A percentile compares a stretch with the other conserved stretches of the same genome.
These are phyloP conservation scores for Scedosporium minutisporum DNA, from an alignment of 2,329 filamentous ascomycete genomes.

Conservation along the genomic window DNA sequence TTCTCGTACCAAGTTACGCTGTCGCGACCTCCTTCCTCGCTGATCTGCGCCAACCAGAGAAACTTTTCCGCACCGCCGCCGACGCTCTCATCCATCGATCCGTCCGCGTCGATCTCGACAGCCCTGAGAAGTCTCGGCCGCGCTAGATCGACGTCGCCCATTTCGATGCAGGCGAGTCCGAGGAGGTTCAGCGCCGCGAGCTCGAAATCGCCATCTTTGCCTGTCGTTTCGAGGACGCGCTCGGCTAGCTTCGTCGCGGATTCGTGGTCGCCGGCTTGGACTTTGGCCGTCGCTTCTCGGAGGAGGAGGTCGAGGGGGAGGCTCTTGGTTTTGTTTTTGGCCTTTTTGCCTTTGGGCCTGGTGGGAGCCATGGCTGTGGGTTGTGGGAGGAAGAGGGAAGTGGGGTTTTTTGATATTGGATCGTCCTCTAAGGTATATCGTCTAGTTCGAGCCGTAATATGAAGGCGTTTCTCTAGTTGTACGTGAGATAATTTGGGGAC, in stretches of 20 bases:
- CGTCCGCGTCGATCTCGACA: constrained; percentile 66
- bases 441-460: neutral
- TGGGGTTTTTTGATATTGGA: neutral
- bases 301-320: constrained; percentile 19
- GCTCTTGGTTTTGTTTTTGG: constrained; percentile 21
- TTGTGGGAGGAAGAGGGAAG: neutral
- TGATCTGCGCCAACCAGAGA: constrained; percentile 86
- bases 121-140: constrained; percentile 63
- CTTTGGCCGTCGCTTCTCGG: constrained; percentile 29
- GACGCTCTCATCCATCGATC: constrained; percentile 55
- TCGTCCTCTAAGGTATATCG: neutral
- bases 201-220: constrained; percentile 36
- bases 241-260: constrained; percentile 29
- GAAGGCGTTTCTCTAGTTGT: no score
- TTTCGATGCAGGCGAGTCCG: constrained; percentile 72
- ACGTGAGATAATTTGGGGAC: no score
- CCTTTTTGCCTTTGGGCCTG: constrained; percentile 26
- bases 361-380: constrained; percentile 28
- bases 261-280: constrained; percentile 31
- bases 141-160: constrained; percentile 71
- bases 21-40: constrained; percentile 56
- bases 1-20: constrained; percentile 59
- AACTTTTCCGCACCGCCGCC: constrained; percentile 92
- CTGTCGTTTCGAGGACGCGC: constrained; percentile 32
- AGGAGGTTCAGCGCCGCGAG: constrained; percentile 64